Percentiles rank a stretch among this genome's conserved stretches.
Evolutionary conservation across 495 filamentous ascomycete genomes (phyloP).

Genomic region (Neurospora intermedia): DNA sequence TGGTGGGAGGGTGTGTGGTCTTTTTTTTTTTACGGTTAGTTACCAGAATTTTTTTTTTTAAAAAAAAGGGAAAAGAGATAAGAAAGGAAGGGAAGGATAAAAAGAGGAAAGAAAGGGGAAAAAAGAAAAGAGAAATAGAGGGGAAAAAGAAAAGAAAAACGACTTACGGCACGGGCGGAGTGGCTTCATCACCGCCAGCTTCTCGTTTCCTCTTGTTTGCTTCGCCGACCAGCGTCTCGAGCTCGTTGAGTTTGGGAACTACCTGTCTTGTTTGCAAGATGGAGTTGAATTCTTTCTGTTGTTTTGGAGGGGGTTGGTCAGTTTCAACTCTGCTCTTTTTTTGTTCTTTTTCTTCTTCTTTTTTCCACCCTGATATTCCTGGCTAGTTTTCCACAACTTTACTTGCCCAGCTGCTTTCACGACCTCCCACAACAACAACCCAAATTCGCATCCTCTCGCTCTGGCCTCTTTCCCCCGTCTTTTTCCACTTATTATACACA

Average conservation of each 20-base stretch:
- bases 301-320: background rate
- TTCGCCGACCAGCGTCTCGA: conserved; percentile 66
- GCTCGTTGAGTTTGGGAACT: conserved; percentile 64
- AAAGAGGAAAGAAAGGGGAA: background rate
- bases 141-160: conserved; percentile 2
- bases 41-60: too few species aligned
- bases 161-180: conserved; percentile 38
- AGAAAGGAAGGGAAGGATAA: background rate
- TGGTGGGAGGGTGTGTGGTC: conserved; percentile 65
- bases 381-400: too few species aligned
- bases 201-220: conserved; percentile 50
- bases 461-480: too few species aligned
- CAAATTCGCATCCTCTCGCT: too few species aligned
- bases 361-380: too few species aligned
- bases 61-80: background rate
- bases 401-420: too few species aligned
- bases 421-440: too few species aligned
- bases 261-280: conserved; percentile 64
- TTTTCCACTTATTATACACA: too few species aligned
- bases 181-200: conserved; percentile 16
- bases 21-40: too few species aligned
- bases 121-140: background rate
- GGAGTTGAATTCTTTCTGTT: conserved; percentile 61
- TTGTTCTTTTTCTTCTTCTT: background rate
- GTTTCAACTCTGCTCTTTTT: conserved; percentile 2